phyloP scores from a whole-genome alignment of 2,329 filamentous ascomycete genomes.

The Ciborinia camelliae region DNA sequence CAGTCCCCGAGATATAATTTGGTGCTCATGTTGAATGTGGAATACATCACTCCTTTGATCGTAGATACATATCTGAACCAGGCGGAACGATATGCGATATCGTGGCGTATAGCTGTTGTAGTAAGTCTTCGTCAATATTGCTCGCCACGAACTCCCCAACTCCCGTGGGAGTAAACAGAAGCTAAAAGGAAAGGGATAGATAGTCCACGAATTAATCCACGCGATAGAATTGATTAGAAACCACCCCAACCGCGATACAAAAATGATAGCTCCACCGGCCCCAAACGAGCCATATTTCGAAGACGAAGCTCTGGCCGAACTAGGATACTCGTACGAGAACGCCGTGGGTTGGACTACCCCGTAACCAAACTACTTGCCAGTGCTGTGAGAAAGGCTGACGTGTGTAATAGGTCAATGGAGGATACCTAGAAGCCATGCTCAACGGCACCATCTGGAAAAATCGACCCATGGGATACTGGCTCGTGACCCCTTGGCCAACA shows the following conservation, averaged over 20 bases:
- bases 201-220: not conserved
- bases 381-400: not conserved
- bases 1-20: not conserved
- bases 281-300: conserved; percentile 21
- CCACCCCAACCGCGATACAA: not conserved
- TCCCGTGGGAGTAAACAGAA: not conserved
- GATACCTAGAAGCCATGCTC: not conserved
- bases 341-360: conserved; percentile 19
- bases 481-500: not conserved
- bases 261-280: not conserved
- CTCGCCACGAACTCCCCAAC: not conserved
- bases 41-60: not conserved
- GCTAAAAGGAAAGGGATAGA: not conserved
- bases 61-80: not conserved
- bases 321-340: conserved; percentile 24
- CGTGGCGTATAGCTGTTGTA: not conserved
- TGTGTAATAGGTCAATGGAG: not conserved
- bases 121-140: not conserved
- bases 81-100: not conserved
- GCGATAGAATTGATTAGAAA: not conserved
- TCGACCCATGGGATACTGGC: not conserved
- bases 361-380: not conserved
- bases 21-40: not conserved
- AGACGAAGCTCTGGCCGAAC: conserved; percentile 22
- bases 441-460: not conserved